A percentile compares a stretch with the other conserved stretches of the same genome.
Conservation (phyloP, 108 stramenopile species). For the Nannochloropsis gaditana region DNA sequence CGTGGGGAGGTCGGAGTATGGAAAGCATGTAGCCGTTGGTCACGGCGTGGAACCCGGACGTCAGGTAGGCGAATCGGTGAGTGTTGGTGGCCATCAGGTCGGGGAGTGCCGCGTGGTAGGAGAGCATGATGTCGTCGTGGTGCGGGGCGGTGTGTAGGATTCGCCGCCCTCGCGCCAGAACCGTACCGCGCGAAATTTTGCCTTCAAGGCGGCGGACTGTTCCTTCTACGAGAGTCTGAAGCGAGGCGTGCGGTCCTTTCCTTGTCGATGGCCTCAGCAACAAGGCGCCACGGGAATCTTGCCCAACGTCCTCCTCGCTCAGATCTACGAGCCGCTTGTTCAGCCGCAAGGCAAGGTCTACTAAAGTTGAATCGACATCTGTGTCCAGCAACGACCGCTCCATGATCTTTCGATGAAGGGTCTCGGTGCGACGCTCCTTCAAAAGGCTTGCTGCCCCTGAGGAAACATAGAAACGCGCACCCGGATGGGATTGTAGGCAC, state of each 20-base stretch:
- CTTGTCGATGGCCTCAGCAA: neutral
- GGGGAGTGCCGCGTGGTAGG: constrained; percentile 39
- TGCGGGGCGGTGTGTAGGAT: constrained; percentile 39
- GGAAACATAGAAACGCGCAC: constrained; percentile 38
- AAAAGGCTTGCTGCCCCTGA: constrained; percentile 28
- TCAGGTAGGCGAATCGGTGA: constrained; percentile 32
- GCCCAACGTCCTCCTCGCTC: neutral
- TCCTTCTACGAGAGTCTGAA: neutral
- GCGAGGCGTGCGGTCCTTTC: neutral
- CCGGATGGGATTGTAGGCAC: constrained; percentile 22
- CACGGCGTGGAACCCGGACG: constrained; percentile 37
- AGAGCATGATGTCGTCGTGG: constrained; percentile 44
- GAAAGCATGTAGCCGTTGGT: constrained; percentile 26
- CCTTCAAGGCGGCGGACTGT: neutral
- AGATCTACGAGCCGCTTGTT: constrained; percentile 19
- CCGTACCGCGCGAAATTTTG: neutral
- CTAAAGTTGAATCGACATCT: constrained; percentile 4
- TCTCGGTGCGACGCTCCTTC: constrained; percentile 18
- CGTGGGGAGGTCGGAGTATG: neutral
- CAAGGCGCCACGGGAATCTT: neutral
- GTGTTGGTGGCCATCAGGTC: constrained; percentile 30
- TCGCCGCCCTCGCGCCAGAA: neutral
- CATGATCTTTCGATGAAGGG: neutral
- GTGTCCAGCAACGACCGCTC: constrained; percentile 22
- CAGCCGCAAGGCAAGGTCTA: constrained; percentile 21